Evolutionary conservation across 108 stramenopile species (phyloP).

Genomic region (Poteriospumella lacustris): DNA sequence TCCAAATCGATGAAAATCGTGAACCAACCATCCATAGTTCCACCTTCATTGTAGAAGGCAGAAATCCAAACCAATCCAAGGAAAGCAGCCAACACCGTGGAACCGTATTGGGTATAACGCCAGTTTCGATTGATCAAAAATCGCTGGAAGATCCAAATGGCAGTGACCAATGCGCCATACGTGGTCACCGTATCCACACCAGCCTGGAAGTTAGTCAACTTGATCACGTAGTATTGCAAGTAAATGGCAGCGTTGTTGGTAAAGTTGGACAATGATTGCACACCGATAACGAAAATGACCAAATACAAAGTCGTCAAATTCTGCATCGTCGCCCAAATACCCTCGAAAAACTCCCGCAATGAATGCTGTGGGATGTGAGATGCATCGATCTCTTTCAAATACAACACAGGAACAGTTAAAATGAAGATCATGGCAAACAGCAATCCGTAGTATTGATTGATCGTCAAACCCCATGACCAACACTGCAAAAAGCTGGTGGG

Average conservation of each 20-base stretch:
- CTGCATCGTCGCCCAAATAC: neutral
- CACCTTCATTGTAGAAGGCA: neutral
- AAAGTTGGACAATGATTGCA: neutral
- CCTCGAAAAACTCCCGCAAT: neutral
- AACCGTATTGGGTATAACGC: neutral
- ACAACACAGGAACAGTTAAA: neutral
- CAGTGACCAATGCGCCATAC: neutral
- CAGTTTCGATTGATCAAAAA: conserved; percentile 9
- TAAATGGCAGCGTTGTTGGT: neutral
- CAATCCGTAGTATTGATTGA: conserved; percentile 8
- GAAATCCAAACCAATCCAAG: neutral
- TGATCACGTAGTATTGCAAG: conserved; percentile 13
- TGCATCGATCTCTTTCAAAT: conserved; percentile 10
- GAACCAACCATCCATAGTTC: conserved; percentile 1
- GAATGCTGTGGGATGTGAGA: neutral
- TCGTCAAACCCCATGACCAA: conserved; percentile 22
- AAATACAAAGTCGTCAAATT: neutral
- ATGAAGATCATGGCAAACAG: neutral
- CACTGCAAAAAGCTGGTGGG: neutral
- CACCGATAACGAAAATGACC: neutral
- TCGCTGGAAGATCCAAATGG: conserved; percentile 13
- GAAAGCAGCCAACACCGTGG: neutral
- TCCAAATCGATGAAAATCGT: conserved; percentile 24
- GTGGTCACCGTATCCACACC: conserved; percentile 21
- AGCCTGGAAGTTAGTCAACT: conserved; percentile 14